A percentile compares a stretch with the other conserved stretches of the same genome.
Conservation (phyloP, 2,329 filamentous ascomycete species). For the Calonectria pteridis region DNA sequence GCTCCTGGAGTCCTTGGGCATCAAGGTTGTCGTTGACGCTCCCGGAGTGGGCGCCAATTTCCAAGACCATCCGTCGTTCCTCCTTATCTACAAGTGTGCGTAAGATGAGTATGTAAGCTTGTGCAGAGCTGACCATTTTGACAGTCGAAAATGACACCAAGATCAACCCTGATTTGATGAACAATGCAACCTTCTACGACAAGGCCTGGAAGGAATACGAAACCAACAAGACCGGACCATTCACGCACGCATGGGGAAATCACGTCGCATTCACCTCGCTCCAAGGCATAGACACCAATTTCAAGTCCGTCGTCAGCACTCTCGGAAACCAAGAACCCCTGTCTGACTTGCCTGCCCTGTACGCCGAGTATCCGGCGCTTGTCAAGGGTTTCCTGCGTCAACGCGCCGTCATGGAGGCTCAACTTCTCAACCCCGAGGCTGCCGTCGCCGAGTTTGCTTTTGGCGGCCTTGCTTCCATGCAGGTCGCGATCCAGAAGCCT, state of each 20-base stretch:
- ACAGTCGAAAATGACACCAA: background rate
- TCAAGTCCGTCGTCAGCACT: background rate
- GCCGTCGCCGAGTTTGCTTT: background rate
- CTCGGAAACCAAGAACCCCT: background rate
- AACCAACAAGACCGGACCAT: background rate
- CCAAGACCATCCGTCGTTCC: background rate
- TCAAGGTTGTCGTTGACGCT: background rate
- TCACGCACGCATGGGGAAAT: background rate
- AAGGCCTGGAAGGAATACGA: constrained; percentile 3
- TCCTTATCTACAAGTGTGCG: background rate
- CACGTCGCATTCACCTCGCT: background rate
- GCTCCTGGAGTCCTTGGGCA: background rate
- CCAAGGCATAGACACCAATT: background rate
- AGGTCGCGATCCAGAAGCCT: background rate
- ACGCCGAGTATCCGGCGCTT: background rate
- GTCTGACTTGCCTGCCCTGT: background rate
- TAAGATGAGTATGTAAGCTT: background rate
- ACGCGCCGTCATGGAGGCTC: background rate
- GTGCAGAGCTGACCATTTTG: background rate
- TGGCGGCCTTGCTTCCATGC: background rate
- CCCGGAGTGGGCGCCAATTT: background rate
- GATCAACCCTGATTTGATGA: background rate
- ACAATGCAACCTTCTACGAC: background rate
- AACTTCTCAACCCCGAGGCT: background rate
- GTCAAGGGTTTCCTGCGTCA: background rate